Evolutionary conservation across 495 filamentous ascomycete species (phyloP), one percentile per base, ranked within the genome.

Genomic region (Neurospora sp.): DNA sequence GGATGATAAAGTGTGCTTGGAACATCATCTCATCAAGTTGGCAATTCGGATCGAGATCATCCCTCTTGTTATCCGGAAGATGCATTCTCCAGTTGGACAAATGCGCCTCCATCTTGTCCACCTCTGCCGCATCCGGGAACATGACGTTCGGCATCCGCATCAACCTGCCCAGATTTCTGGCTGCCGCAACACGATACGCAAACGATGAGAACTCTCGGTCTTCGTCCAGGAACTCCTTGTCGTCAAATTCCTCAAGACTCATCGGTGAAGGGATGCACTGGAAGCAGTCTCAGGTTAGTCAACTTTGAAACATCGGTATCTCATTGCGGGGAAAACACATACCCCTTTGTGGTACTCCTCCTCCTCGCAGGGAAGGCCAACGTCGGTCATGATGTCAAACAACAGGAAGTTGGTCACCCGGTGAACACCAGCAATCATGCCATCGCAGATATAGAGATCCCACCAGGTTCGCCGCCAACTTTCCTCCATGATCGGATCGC

Each of bases 1-100:
- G 88, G 39, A 91, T 87, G 69, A 96, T 90, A 89, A 96, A 94
- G 71, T 91, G 91, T 12, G 93, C 93, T 78, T 97, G 93, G 84
- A 97, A 96, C 83, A 97, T 89, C 87, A 97, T 91, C 82, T 96
- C 93, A 77, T 97, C 94, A 11, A 94, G 86, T 41, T 89, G 84
- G 40, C 90, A 87, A 72, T 91, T 88, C 73, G 87, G 87, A 46
- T 87, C 87, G 71, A 95, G 82, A 41, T 93, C 86, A 73, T 92
- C 88, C 71, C 85, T 85, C 82, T 96, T 96, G n/a, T 85, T 85
- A 46, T 87, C 84, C 0, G 94, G 94, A 8, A 97, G 85, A 76
- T 95, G 92, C 70, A 94, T 88, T 61, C 87, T 86, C 92, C 93
- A 96, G 82, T 93, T 95, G 11, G 90, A 90, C 70, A 97, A 89